Evolutionary conservation across 164 flowering plant genomes (phyloP).

Genomic region (Euptelea pleiosperma): DNA sequence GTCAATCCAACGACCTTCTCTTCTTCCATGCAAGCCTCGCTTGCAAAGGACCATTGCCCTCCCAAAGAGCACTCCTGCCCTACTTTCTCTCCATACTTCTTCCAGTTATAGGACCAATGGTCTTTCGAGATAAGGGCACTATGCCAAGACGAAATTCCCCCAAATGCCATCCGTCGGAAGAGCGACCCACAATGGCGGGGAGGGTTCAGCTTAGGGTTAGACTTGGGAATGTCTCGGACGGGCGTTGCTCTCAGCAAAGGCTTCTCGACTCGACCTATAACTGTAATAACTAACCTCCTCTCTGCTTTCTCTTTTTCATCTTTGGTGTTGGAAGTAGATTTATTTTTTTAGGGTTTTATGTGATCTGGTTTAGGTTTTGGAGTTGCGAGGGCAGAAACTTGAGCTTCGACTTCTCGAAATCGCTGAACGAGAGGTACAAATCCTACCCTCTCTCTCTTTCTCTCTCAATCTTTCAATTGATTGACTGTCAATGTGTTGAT

Average conservation of each 20-base stretch:
- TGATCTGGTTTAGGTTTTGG: slow-evolving; percentile 53
- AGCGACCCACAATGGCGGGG: slow-evolving; percentile 56
- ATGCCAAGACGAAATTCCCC: slow-evolving; percentile 41
- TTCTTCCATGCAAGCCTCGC: neutral
- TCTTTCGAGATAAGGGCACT: slow-evolving; percentile 5
- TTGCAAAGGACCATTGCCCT: neutral
- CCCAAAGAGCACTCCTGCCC: neutral
- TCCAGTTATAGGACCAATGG: neutral
- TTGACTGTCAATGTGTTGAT: too few relatives aligned
- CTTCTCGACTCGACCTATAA: slow-evolving; percentile 71
- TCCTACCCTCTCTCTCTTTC: slow-evolving; percentile 3
- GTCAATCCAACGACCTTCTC: slow-evolving; percentile 4
- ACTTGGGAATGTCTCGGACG: slow-evolving; percentile 75
- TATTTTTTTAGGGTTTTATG: slow-evolving; percentile 4
- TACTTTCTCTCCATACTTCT: neutral
- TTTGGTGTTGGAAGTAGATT: neutral
- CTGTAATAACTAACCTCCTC: slow-evolving; percentile 35
- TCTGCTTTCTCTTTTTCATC: neutral
- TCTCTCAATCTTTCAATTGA: neutral
- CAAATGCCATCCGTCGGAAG: slow-evolving; percentile 68
- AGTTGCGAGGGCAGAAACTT: slow-evolving; percentile 72
- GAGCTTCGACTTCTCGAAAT: slow-evolving; percentile 70
- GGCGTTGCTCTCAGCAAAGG: slow-evolving; percentile 93
- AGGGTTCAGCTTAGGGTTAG: slow-evolving; percentile 85
- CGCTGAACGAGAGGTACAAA: slow-evolving; percentile 58